phyloP scores from a whole-genome alignment of 2,329 filamentous ascomycete species.

The Neonectria ditissima region DNA sequence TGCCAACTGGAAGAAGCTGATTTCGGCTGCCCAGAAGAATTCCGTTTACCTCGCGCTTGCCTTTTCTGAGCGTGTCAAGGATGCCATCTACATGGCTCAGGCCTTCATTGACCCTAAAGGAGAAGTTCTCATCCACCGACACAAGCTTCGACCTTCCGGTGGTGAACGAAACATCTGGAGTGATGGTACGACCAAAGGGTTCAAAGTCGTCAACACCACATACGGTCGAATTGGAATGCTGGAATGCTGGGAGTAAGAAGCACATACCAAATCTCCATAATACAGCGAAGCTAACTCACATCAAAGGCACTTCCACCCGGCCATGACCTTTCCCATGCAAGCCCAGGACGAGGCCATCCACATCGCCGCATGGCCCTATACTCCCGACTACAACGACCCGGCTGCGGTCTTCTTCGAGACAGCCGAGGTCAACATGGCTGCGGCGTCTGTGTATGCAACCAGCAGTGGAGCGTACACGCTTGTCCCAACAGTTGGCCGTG shows the following conservation, averaged over 20 bases:
- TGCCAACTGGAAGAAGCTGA: constrained; percentile 10
- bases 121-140: constrained; percentile 14
- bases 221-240: constrained; percentile 14
- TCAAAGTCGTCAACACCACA: constrained; percentile 5
- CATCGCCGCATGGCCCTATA: constrained; percentile 17
- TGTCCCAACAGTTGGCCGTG: constrained; percentile 6
- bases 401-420: constrained; percentile 5
- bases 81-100: constrained; percentile 17
- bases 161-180: constrained; percentile 18
- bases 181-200: constrained; percentile 4
- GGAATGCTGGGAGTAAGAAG: constrained; percentile 19
- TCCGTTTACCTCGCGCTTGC: constrained; percentile 5
- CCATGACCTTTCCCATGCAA: constrained; percentile 22
- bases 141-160: constrained; percentile 15
- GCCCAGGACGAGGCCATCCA: constrained; percentile 19
- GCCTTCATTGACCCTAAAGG: constrained; percentile 8
- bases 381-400: constrained; percentile 1
- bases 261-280: too few relatives aligned
- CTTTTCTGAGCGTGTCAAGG: constrained; percentile 6
- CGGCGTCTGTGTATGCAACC: constrained; percentile 10
- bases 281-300: background rate
- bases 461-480: constrained; percentile 17
- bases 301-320: constrained; percentile 12
- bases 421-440: constrained; percentile 21
- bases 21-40: constrained; percentile 1